Base-by-base conservation (phyloP, 108 stramenopile species). In the Epithemia pelagica region DNA sequence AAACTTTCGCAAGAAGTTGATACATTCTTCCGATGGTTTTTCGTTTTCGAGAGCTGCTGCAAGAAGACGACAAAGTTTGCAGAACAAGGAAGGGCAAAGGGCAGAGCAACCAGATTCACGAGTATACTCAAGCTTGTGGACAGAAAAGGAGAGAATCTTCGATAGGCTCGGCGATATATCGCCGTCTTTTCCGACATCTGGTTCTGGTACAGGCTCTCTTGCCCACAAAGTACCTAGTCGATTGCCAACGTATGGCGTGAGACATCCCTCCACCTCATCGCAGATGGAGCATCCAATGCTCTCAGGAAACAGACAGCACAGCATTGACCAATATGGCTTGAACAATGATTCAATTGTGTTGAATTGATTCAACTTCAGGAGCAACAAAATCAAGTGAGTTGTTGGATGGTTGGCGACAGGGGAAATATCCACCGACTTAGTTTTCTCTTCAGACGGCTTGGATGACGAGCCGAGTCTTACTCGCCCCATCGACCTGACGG, bases 41-140 rank as follows among this genome's bases (percentile, higher is more conserved):
- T 57, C 64, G 23, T 64, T 30, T 1, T 10, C 31, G 31, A 73
- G 54, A 15, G 66, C 54, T 10, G 69, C 74, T 52, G 62, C 52
- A 32, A 71, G 15, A 5, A 88, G 56, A 8, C 78, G 79, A 62
- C 92, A 93, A 7, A 93, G 61, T 54, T 82, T 72, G 46, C 73
- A 65, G 60, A 77, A 93, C 52, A 93, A 75, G 25, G 61, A 58
- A 31, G 82, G 84, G 29, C 81, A 63, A 33, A 62, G 37, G 8
- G 64, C 60, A 37, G 89, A 84, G 54, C 76, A 81, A 2, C 88
- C 87, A 28, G 86, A 82, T 24, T 65, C 67, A 7, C 73, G 5
- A 21, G 65, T 63, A 37, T 30, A 62, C 22, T 52, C 28, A 0
- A 82, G 54, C 0, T 46, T 46, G 10, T 46, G 37, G 15, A 46